These are phyloP conservation scores for Tylopilus plumbeoviolaceoides DNA, from an alignment of 768 basidiomycete genomes.

Conservation along the genomic window DNA sequence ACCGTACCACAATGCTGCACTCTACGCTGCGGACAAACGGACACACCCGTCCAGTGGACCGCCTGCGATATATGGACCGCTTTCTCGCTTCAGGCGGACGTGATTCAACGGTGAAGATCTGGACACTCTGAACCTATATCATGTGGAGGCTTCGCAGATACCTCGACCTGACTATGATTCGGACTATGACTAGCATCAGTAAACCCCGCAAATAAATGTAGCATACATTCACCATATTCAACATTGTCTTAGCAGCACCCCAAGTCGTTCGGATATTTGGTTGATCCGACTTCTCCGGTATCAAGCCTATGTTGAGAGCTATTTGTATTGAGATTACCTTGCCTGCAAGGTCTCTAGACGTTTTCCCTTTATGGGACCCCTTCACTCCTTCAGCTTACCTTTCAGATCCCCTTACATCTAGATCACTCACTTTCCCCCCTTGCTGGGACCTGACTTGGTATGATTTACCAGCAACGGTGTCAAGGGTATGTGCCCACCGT, in stretches of 20 bases:
- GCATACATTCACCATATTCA: conserved; percentile 20
- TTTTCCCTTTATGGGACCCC: no score
- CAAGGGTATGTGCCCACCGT: conserved; percentile 55
- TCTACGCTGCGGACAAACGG: conserved; percentile 85
- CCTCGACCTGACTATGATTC: conserved; percentile 11
- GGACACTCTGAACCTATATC: conserved; percentile 66
- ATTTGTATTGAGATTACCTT: no score
- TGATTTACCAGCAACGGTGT: no score
- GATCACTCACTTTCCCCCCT: no score
- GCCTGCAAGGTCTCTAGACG: no score
- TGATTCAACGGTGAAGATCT: conserved; percentile 85
- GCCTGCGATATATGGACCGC: conserved; percentile 91
- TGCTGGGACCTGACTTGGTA: no score
- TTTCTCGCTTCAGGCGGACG: conserved; percentile 90
- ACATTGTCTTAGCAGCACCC: not conserved
- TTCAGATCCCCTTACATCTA: no score
- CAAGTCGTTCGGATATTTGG: not conserved
- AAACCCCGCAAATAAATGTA: conserved; percentile 23
- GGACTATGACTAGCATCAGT: conserved; percentile 19
- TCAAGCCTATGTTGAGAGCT: no score
- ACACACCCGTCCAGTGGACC: conserved; percentile 86
- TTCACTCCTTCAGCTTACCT: no score
- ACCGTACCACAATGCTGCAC: conserved; percentile 89
- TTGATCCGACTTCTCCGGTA: not conserved
- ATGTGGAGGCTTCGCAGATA: conserved; percentile 7